phyloP scores from a whole-genome alignment of 768 basidiomycete species.

The Coprinopsis sp. region DNA sequence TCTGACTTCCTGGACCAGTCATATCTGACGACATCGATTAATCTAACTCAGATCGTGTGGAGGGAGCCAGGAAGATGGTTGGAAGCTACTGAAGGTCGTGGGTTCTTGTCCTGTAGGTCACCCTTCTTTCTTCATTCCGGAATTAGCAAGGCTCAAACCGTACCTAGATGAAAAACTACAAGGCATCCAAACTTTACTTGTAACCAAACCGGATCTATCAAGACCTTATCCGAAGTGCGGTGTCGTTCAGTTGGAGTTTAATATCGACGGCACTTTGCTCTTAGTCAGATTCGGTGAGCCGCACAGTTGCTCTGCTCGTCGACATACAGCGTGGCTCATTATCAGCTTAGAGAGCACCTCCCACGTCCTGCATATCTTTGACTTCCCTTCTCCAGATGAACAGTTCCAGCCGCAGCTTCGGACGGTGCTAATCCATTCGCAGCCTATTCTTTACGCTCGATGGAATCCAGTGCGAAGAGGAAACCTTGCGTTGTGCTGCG shows the following conservation, averaged over 20 bases:
- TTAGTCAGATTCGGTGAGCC: constrained; percentile 67
- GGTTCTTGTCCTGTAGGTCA: constrained; percentile 77
- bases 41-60: constrained; percentile 86
- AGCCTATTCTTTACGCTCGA: constrained; percentile 57
- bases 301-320: constrained; percentile 9
- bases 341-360: constrained; percentile 53
- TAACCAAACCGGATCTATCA: constrained; percentile 50
- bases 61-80: constrained; percentile 84
- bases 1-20: not conserved
- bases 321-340: constrained; percentile 9
- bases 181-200: constrained; percentile 48
- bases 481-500: constrained; percentile 62
- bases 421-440: constrained; percentile 61
- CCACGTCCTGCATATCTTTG: constrained; percentile 60
- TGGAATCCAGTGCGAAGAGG: constrained; percentile 89
- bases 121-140: too few species aligned
- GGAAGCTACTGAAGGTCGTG: constrained; percentile 75
- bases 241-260: constrained; percentile 74
- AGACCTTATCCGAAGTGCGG: constrained; percentile 67
- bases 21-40: too few species aligned
- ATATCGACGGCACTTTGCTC: constrained; percentile 67
- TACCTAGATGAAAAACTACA: constrained; percentile 63
- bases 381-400: constrained; percentile 60
- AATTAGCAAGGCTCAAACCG: too few species aligned
- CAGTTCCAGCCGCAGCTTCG: constrained; percentile 58